phyloP scores from a whole-genome alignment of 106 monocot species.

The Phalaenopsis aphrodite region DNA sequence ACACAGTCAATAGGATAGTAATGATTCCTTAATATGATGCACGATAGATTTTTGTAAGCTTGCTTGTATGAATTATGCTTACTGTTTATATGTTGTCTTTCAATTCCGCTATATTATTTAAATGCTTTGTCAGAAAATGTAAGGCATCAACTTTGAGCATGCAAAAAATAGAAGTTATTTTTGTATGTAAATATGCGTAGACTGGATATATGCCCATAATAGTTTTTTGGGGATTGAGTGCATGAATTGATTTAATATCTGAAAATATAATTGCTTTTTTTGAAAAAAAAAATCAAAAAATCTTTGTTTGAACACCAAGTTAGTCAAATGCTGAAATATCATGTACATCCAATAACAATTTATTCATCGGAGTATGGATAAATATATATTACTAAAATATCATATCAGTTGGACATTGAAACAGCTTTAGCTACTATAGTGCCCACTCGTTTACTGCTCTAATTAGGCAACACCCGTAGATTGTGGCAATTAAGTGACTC shows the following conservation, averaged over 20 bases:
- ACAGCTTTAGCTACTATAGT: neutral
- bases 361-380: neutral
- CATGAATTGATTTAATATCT: neutral
- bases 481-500: neutral
- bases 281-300: neutral
- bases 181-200: neutral
- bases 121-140: neutral
- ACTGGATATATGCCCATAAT: neutral
- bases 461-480: neutral
- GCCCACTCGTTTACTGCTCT: neutral
- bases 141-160: neutral
- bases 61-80: neutral
- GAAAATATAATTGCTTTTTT: neutral
- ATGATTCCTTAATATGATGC: neutral
- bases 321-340: neutral
- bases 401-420: neutral
- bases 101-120: neutral
- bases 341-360: neutral
- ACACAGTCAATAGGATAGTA: neutral
- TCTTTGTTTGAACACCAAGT: neutral
- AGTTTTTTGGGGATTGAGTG: neutral
- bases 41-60: neutral
- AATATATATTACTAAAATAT: neutral
- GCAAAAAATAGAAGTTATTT: neutral
- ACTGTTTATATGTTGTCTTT: neutral